Evolutionary conservation across 148 eudicot species (phyloP).

Genomic region (Vaccinium corymbosum): DNA sequence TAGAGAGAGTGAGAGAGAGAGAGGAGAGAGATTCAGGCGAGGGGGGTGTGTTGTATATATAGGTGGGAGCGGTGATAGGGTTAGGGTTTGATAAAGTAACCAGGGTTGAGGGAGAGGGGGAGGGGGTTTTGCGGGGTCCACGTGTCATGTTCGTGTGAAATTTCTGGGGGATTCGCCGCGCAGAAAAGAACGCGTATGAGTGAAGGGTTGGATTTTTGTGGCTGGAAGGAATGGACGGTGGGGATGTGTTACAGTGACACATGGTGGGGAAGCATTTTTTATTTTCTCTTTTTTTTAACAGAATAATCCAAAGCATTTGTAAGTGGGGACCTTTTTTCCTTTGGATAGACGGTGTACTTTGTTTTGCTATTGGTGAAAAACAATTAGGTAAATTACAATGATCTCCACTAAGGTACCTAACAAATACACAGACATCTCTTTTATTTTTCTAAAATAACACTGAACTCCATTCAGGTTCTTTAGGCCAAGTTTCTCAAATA

Average conservation of each 20-base stretch:
- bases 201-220: conserved; percentile 16
- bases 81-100: conserved; percentile 14
- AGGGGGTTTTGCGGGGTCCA: background rate
- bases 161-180: conserved; percentile 18
- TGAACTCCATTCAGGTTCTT: no score
- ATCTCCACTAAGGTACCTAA: no score
- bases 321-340: no score
- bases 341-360: no score
- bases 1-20: background rate
- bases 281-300: background rate
- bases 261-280: background rate
- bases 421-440: no score
- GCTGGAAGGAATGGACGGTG: background rate
- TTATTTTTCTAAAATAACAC: no score
- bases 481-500: no score
- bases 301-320: background rate
- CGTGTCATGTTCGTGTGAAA: conserved; percentile 18
- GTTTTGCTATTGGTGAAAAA: no score
- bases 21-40: background rate
- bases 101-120: background rate
- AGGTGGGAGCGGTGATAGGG: background rate
- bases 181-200: conserved; percentile 11
- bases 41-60: background rate
- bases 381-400: no score
- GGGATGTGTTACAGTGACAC: background rate